Evolutionary conservation across 257 asterid species (phyloP), one percentile per base, ranked within the genome.

Genomic region (Salvia rosmarinus): DNA sequence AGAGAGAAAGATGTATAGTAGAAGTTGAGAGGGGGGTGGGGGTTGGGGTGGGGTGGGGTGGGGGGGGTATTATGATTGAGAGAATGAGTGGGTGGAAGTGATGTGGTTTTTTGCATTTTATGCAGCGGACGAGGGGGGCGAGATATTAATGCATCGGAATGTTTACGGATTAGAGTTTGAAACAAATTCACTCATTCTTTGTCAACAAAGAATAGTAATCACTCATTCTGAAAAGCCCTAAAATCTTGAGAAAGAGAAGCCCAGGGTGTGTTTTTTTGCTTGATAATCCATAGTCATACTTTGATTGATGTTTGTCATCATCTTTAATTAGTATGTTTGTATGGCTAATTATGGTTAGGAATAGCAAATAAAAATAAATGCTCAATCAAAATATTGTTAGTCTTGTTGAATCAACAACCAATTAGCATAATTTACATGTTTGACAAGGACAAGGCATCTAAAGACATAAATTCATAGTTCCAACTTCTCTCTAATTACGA

Each of bases 91-190:
- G 93, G 91, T 82, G 81, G 85, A 86, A 86, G 60, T 76, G 61
- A 62, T 81, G 20, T 71, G 64, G 73, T 72, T 72, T 67, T 74
- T 59, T 64, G 75, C 73, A 28, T 55, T 77, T 35, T 70, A 80
- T 70, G 82, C 74, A 80, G 96, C 87, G 91, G 90, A 82, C 85
- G 76, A 85, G 82, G 90, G 86, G 92, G 86, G 86, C 82, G 84
- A 82, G 78, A 79, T 71, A 71, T 79, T 75, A 76, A 80, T 72
- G 77, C 73, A 54, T 70, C 64, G 74, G 87, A 82, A 83, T 85
- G 79, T 83, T 81, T 83, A 59, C 72, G 85, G 79, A 80, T 80
- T 73, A 35, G 75, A 71, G 70, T 47, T 12, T 23, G 19, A 12
- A 13, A 46, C 32, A 40, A 40, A 34, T 17, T 51, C 10, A 1